phyloP scores from a whole-genome alignment of 352 stramenopile genomes.

The Phytopythium oedochilum region DNA sequence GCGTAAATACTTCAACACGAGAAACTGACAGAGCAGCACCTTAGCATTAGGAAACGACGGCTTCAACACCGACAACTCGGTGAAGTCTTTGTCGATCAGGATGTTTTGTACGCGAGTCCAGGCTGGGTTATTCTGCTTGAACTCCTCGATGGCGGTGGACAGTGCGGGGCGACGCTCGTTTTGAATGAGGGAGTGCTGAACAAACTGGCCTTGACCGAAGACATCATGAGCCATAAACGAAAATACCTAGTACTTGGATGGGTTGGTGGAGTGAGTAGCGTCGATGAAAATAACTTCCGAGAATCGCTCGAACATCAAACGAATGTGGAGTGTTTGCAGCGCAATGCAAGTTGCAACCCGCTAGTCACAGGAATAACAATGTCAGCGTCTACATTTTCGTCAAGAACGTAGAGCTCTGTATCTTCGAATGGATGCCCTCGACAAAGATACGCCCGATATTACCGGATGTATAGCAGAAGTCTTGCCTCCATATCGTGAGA shows the following conservation, averaged over 20 bases:
- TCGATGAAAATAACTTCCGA: conserved; percentile 16
- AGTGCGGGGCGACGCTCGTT: conserved; percentile 13
- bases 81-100: conserved; percentile 29
- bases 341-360: conserved; percentile 13
- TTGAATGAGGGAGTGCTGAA: conserved; percentile 14
- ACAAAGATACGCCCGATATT: conserved; percentile 14
- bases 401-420: neutral
- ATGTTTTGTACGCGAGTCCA: conserved; percentile 13
- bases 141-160: conserved; percentile 8
- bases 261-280: conserved; percentile 14
- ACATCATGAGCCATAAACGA: conserved; percentile 13
- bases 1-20: conserved; percentile 15
- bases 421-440: neutral
- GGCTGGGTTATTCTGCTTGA: conserved; percentile 13
- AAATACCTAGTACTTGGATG: conserved; percentile 19
- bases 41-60: conserved; percentile 5
- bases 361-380: conserved; percentile 8
- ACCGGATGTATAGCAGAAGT: conserved; percentile 10
- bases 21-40: conserved; percentile 23
- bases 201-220: conserved; percentile 12
- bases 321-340: conserved; percentile 15
- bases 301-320: conserved; percentile 5
- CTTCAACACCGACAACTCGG: conserved; percentile 9
- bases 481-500: conserved; percentile 6
- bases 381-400: conserved; percentile 5